Conservation (phyloP, 139 green algal species). For the Nannochloris sp. region DNA sequence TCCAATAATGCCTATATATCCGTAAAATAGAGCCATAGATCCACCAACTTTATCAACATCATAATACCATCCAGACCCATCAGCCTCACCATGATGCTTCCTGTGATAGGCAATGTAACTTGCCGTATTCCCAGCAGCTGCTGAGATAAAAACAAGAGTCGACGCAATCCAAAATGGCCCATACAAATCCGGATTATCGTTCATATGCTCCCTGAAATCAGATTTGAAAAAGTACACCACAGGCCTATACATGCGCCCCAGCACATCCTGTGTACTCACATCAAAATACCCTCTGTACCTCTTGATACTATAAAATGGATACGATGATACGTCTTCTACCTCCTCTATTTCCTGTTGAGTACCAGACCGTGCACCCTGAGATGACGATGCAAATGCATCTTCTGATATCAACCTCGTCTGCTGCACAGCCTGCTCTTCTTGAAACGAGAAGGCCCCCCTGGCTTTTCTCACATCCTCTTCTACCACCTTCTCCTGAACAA, state of each 20-base stretch:
- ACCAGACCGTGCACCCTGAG: no score
- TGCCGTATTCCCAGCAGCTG: constrained; percentile 61
- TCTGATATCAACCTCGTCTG: constrained; percentile 3
- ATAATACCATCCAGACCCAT: constrained; percentile 32
- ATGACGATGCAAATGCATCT: neutral
- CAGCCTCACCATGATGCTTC: neutral
- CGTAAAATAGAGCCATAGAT: constrained; percentile 71
- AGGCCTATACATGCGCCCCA: constrained; percentile 53
- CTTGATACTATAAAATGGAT: constrained; percentile 59
- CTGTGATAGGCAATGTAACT: constrained; percentile 50
- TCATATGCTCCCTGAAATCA: constrained; percentile 64
- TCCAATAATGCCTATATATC: constrained; percentile 61
- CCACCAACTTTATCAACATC: constrained; percentile 48
- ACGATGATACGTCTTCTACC: constrained; percentile 33
- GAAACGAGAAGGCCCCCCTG: neutral
- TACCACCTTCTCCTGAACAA: neutral
- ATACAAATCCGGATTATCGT: constrained; percentile 64
- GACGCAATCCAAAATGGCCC: constrained; percentile 80
- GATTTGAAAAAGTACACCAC: constrained; percentile 56
- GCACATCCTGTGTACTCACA: constrained; percentile 70
- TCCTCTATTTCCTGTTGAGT: neutral
- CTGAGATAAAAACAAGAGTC: constrained; percentile 75
- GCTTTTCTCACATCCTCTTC: neutral
- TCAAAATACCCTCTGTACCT: constrained; percentile 73
- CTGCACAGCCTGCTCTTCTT: neutral